A percentile compares a stretch with the other conserved stretches of the same genome.
Conservation (phyloP, 495 filamentous ascomycete species). For the Aspergillus coremiiformis region DNA sequence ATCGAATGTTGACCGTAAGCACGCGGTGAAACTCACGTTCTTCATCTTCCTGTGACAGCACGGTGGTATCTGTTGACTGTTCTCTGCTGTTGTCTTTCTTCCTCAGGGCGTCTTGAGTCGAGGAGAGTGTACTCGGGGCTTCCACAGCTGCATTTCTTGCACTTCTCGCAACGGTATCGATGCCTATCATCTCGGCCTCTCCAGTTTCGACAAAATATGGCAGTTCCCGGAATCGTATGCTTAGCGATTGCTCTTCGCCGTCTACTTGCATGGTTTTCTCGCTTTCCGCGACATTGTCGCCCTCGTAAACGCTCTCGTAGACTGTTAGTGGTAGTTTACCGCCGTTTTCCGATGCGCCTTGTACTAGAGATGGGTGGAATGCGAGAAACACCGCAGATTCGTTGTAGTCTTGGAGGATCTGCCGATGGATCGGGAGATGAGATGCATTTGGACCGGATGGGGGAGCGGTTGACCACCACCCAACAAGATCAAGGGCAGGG, state of each 20-base stretch:
- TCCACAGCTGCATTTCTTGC: constrained; percentile 68
- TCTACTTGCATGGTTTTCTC: constrained; percentile 70
- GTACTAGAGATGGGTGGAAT: constrained; percentile 63
- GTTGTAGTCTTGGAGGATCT: constrained; percentile 65
- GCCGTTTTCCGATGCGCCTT: constrained; percentile 41
- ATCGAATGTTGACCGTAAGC: neutral
- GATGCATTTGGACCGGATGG: constrained; percentile 57
- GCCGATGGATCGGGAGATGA: constrained; percentile 67
- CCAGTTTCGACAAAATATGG: constrained; percentile 85
- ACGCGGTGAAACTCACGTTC: constrained; percentile 45
- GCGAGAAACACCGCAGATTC: constrained; percentile 83
- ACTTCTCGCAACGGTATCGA: constrained; percentile 81
- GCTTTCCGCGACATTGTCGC: constrained; percentile 44
- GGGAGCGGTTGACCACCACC: constrained; percentile 86
- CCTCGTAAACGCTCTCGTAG: constrained; percentile 80
- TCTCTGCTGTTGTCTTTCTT: constrained; percentile 34
- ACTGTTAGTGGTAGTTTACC: constrained; percentile 83
- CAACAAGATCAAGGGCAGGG: constrained; percentile 78
- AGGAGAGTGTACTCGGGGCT: constrained; percentile 11
- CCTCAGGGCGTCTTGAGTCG: constrained; percentile 6
- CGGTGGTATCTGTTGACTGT: constrained; percentile 30
- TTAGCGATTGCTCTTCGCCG: constrained; percentile 47
- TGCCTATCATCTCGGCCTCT: constrained; percentile 94
- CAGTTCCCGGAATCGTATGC: constrained; percentile 72
- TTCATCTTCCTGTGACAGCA: constrained; percentile 70